Evolutionary conservation across 441 rosid species (phyloP).

Genomic region (Gossypium aridum): DNA sequence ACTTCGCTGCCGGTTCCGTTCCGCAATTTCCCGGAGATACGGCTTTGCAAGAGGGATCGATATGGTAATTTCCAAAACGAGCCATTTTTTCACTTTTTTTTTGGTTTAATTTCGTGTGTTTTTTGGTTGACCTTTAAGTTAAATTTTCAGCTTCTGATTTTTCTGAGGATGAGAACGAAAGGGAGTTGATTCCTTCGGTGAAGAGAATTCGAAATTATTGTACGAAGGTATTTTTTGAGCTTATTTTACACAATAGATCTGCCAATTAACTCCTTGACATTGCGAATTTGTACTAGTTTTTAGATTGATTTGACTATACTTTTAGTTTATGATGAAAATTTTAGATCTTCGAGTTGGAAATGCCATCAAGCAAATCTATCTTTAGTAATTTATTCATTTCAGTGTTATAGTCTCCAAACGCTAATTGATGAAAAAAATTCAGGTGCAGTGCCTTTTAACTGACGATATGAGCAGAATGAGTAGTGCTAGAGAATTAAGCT

Average conservation of each 20-base stretch:
- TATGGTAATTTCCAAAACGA: constrained; percentile 23
- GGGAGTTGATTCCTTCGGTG: constrained; percentile 17
- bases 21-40: constrained; percentile 11
- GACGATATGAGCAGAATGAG: constrained; percentile 21
- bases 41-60: constrained; percentile 41
- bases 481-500: constrained; percentile 15
- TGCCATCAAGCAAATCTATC: not conserved
- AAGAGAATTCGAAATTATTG: constrained; percentile 32
- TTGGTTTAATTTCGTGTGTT: not conserved
- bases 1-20: constrained; percentile 5
- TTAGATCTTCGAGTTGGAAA: not conserved
- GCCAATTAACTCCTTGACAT: not conserved
- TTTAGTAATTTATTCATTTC: not conserved
- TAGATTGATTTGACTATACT: not conserved
- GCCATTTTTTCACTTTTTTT: not conserved
- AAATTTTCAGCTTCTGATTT: not conserved
- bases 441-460: constrained; percentile 28
- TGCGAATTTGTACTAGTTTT: not conserved
- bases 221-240: constrained; percentile 30
- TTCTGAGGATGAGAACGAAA: constrained; percentile 20
- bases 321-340: not conserved
- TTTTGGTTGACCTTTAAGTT: not conserved
- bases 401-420: not conserved
- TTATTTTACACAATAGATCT: not conserved
- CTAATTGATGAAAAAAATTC: constrained; percentile 15